Evolutionary conservation across 768 basidiomycete species (phyloP).

Genomic region (Trametes cubensis): DNA sequence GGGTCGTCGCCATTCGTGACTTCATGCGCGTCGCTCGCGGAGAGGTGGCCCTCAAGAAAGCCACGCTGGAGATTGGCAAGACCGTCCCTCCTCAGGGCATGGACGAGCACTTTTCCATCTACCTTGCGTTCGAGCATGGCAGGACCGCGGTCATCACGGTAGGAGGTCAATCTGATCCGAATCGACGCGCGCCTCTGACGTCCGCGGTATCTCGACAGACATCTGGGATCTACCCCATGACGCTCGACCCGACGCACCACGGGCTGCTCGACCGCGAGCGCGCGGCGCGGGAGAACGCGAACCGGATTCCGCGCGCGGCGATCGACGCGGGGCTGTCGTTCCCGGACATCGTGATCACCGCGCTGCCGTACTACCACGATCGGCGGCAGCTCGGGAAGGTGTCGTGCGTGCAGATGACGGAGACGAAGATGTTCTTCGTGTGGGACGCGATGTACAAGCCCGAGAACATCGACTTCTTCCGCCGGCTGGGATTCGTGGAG

Average conservation of each 20-base stretch:
- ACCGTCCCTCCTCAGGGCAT: constrained; percentile 9
- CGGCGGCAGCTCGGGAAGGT: constrained; percentile 26
- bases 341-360: constrained; percentile 22
- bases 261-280: constrained; percentile 18
- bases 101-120: constrained; percentile 26
- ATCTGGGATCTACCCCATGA: constrained; percentile 31
- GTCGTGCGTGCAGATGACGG: constrained; percentile 35
- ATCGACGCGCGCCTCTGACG: background rate
- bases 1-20: constrained; percentile 38
- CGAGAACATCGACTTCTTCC: constrained; percentile 12
- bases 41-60: constrained; percentile 23
- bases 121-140: constrained; percentile 36
- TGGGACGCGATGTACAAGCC: constrained; percentile 27
- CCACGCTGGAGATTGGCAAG: constrained; percentile 26
- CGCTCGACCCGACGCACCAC: constrained; percentile 28
- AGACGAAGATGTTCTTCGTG: constrained; percentile 31
- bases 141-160: constrained; percentile 33
- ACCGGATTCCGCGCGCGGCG: constrained; percentile 12
- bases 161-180: constrained; percentile 5
- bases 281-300: background rate
- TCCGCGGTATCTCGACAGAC: constrained; percentile 18
- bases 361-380: constrained; percentile 22
- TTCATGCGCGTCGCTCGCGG: constrained; percentile 36
- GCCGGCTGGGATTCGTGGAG: constrained; percentile 9
- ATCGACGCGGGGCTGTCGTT: constrained; percentile 9